These are phyloP conservation scores for Platismatia glauca DNA, from an alignment of 495 filamentous ascomycete genomes.

Conservation along the genomic window DNA sequence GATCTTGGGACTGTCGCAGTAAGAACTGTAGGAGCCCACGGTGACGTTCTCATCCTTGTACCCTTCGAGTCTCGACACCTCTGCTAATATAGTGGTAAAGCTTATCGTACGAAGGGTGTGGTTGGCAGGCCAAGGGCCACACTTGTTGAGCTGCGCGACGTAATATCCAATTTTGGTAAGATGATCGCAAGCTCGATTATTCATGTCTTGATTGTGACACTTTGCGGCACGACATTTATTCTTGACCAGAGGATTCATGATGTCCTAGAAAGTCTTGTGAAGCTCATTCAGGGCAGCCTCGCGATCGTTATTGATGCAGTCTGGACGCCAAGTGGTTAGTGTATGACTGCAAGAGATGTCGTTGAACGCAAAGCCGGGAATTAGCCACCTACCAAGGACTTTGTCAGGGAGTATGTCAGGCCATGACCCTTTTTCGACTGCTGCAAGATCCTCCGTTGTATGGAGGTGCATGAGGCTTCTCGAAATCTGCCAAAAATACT, in stretches of 20 bases:
- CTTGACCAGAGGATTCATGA: neutral
- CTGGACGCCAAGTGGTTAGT: neutral
- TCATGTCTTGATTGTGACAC: neutral
- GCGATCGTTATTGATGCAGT: neutral
- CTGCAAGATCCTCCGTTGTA: no score
- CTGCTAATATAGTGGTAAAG: neutral
- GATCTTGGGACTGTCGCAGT: neutral
- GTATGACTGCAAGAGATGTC: neutral
- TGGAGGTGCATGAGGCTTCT: neutral
- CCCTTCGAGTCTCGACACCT: neutral
- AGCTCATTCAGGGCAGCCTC: neutral
- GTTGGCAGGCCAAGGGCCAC: neutral
- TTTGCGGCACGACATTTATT: neutral
- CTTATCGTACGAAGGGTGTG: neutral
- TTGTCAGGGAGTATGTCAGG: no score
- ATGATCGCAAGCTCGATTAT: neutral
- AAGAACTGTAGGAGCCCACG: neutral
- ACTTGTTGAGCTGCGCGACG: neutral
- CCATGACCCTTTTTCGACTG: no score
- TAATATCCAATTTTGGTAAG: neutral
- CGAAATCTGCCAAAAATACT: conserved; percentile 1
- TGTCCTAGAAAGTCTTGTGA: neutral
- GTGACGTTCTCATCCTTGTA: neutral
- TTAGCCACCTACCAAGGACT: no score
- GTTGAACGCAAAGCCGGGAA: neutral